A percentile compares a stretch with the other conserved stretches of the same genome.
Conservation (phyloP, 2,329 filamentous ascomycete genomes). For the Aureobasidium sp. region DNA sequence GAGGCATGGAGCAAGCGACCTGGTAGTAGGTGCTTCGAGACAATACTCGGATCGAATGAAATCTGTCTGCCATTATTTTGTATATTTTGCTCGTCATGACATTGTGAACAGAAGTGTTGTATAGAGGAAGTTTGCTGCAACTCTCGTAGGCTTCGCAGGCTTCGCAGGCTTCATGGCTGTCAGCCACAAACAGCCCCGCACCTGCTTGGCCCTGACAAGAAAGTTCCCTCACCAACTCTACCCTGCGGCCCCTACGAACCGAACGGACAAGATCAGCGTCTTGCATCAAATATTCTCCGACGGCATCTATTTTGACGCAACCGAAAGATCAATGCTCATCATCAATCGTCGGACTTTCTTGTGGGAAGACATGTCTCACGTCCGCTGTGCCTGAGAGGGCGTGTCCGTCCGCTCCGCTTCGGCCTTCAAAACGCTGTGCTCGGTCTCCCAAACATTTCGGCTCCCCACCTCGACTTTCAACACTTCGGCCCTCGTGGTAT, state of each 20-base stretch:
- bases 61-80: background rate
- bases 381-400: background rate
- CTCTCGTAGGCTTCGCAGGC: background rate
- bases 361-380: background rate
- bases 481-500: conserved; percentile 7
- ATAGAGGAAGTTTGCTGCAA: background rate
- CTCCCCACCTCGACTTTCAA: conserved; percentile 8
- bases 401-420: conserved; percentile 6
- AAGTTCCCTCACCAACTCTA: background rate
- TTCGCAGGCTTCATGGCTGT: background rate
- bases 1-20: background rate
- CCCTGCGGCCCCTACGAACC: conserved; percentile 2
- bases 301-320: conserved; percentile 4
- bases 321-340: conserved; percentile 10
- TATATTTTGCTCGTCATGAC: background rate
- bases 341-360: conserved; percentile 5
- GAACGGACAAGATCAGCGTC: conserved; percentile 8
- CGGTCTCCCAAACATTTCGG: conserved; percentile 9
- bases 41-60: background rate
- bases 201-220: background rate
- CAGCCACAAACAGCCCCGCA: background rate
- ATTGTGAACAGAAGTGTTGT: background rate
- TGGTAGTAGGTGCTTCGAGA: background rate
- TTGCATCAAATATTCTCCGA: conserved; percentile 7
- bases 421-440: background rate